A percentile compares a stretch with the other conserved stretches of the same genome.
phyloP scores from a whole-genome alignment of 257 asterid species.

The Haberlea rhodopensis region DNA sequence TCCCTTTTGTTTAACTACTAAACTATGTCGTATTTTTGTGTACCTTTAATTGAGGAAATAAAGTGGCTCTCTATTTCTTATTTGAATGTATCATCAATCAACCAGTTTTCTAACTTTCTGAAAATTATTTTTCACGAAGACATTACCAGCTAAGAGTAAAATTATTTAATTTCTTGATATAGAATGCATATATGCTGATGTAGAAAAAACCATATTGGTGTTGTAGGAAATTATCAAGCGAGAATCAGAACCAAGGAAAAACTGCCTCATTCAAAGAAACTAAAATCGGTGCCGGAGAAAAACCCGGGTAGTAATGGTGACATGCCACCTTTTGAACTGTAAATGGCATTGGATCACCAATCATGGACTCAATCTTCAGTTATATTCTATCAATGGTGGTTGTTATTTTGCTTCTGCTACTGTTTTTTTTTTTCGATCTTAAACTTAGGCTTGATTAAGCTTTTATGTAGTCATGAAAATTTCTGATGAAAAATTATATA shows the following conservation, averaged over 20 bases:
- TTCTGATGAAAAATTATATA: too few relatives aligned
- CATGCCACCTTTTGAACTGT: neutral
- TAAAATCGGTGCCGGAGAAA: neutral
- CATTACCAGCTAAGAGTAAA: too few relatives aligned
- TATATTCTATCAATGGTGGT: too few relatives aligned
- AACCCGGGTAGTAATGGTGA: neutral
- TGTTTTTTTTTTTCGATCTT: neutral
- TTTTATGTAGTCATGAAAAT: neutral
- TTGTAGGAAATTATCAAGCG: slow-evolving; percentile 8
- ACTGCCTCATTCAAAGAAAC: neutral
- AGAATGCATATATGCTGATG: neutral
- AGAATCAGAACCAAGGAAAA: neutral
- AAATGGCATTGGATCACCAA: neutral
- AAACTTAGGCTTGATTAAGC: neutral
- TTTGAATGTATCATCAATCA: neutral
- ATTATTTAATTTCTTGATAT: too few relatives aligned
- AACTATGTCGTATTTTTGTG: neutral
- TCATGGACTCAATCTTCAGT: neutral
- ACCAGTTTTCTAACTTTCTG: neutral
- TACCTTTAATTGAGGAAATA: neutral
- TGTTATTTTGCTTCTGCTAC: neutral
- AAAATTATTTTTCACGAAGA: neutral
- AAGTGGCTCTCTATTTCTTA: neutral
- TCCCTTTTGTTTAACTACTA: neutral
- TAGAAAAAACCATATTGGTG: neutral